phyloP scores from a whole-genome alignment of 2,329 filamentous ascomycete species.

The Penicillium sclerotiorum region DNA sequence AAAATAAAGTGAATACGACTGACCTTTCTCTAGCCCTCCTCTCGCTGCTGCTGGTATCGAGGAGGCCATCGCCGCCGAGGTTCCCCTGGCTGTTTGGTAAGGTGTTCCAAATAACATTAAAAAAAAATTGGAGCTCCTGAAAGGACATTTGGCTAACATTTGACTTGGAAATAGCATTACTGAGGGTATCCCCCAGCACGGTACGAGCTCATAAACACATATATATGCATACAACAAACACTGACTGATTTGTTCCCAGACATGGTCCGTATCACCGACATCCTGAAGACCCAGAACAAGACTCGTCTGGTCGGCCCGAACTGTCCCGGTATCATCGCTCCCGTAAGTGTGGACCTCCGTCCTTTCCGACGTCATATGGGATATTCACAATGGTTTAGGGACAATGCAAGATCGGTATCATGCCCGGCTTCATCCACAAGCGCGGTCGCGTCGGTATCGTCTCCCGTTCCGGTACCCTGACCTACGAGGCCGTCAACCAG shows the following conservation, averaged over 20 bases:
- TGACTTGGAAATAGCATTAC: conserved; percentile 65
- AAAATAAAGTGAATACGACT: conserved; percentile 12
- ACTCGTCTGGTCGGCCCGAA: conserved; percentile 96
- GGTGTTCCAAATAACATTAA: conserved; percentile 16
- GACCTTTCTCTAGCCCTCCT: conserved; percentile 68
- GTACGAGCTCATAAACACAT: conserved; percentile 55
- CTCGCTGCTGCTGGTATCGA: conserved; percentile 93
- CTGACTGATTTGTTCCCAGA: conserved; percentile 56
- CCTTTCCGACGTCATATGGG: conserved; percentile 1
- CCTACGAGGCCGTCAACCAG: conserved; percentile 99
- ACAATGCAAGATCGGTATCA: conserved; percentile 99
- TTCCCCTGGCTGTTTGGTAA: conserved; percentile 87
- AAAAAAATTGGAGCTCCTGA: conserved; percentile 9
- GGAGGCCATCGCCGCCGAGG: conserved; percentile 90
- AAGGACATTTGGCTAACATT: conserved; percentile 12
- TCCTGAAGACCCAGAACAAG: conserved; percentile 96
- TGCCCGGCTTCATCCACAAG: conserved; percentile 99
- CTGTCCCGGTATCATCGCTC: conserved; percentile 95
- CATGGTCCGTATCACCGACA: conserved; percentile 98
- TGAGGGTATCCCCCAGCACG: conserved; percentile 96
- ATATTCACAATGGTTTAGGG: conserved; percentile 56
- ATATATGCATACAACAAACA: conserved; percentile 3
- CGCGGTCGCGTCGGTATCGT: conserved; percentile 98
- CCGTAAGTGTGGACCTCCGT: conserved; percentile 48
- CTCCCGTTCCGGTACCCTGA: conserved; percentile 95